These are phyloP conservation scores for Populus nigra DNA, from an alignment of 345 rosid species.

Conservation along the genomic window DNA sequence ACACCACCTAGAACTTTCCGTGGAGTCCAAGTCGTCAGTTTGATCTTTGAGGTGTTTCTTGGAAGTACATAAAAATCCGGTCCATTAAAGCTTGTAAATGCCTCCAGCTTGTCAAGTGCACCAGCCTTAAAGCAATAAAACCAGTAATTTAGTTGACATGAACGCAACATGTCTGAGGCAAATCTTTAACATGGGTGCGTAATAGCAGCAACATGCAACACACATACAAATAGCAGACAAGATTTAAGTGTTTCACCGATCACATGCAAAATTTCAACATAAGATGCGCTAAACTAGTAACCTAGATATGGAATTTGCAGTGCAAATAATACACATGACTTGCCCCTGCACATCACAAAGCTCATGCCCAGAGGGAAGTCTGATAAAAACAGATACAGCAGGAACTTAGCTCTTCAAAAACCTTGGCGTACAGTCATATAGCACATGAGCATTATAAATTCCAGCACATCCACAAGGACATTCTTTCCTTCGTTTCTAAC, in stretches of 20 bases:
- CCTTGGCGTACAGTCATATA: conserved; percentile 50
- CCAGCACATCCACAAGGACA: conserved; percentile 93
- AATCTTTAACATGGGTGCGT: not conserved
- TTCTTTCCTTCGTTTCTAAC: conserved; percentile 61
- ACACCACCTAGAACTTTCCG: conserved; percentile 73
- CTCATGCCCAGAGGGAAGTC: not conserved
- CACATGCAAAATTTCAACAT: not conserved
- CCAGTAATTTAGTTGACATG: not conserved
- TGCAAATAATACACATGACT: not conserved
- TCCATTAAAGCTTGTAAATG: conserved; percentile 93
- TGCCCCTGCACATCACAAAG: not conserved
- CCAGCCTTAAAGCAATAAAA: conserved; percentile 57
- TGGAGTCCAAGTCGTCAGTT: conserved; percentile 48
- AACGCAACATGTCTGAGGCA: not conserved
- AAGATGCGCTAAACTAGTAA: not conserved
- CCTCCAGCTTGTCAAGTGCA: conserved; percentile 88
- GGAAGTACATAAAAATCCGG: conserved; percentile 96
- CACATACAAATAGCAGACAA: not conserved
- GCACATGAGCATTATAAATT: conserved; percentile 76
- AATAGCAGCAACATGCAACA: not conserved
- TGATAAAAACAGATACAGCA: not conserved
- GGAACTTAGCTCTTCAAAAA: conserved; percentile 66
- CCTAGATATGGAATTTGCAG: not conserved
- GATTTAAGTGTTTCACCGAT: not conserved
- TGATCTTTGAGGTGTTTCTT: conserved; percentile 72